phyloP scores from a whole-genome alignment of 352 stramenopile species.

The Globisporangium echinulatum region DNA sequence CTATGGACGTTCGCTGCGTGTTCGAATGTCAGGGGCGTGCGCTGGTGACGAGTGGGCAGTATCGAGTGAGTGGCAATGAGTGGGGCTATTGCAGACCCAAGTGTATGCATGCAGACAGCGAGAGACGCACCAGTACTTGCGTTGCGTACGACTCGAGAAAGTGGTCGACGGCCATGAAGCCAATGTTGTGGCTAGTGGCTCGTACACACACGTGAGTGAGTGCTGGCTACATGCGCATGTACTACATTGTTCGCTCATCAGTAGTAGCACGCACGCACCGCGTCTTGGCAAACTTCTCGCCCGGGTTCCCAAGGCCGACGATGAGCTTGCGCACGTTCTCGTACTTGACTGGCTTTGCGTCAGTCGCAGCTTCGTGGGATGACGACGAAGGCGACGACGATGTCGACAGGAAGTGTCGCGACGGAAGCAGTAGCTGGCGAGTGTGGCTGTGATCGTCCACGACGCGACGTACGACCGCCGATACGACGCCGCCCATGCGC shows the following conservation, averaged over 20 bases:
- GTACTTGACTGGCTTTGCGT: conserved; percentile 26
- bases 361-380: background rate
- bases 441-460: background rate
- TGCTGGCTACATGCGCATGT: background rate
- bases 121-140: conserved; percentile 40
- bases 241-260: background rate
- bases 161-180: conserved; percentile 50
- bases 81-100: no score
- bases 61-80: background rate
- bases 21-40: conserved; percentile 35
- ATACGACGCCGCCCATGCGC: conserved; percentile 7
- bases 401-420: background rate
- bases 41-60: conserved; percentile 16
- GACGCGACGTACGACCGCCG: background rate
- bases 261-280: conserved; percentile 25
- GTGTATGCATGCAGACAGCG: background rate
- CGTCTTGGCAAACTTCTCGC: conserved; percentile 76
- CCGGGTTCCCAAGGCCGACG: conserved; percentile 80
- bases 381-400: background rate
- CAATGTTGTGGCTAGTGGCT: conserved; percentile 69
- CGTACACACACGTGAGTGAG: background rate
- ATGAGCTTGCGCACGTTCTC: conserved; percentile 74
- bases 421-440: background rate
- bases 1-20: conserved; percentile 59
- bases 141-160: conserved; percentile 65